These are phyloP conservation scores for Hansenula sp. DNA, from an alignment of 1,139 yeast genomes.

Conservation along the genomic window DNA sequence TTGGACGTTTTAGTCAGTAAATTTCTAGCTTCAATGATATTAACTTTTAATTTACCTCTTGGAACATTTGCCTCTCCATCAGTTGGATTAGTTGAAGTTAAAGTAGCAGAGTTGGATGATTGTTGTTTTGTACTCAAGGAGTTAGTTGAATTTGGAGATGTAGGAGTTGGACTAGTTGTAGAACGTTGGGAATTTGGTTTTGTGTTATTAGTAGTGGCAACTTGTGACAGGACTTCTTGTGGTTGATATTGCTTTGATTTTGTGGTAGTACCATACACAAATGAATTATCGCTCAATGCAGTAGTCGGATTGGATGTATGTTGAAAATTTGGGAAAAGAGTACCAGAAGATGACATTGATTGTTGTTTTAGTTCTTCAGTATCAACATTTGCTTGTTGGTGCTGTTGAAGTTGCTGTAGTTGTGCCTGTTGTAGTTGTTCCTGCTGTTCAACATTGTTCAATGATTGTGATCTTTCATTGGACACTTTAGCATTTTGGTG, in stretches of 20 bases:
- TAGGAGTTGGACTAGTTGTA: constrained; percentile 14
- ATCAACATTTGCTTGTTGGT: constrained; percentile 1
- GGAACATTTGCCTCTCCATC: constrained; percentile 36
- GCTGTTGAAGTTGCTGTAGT: constrained; percentile 1
- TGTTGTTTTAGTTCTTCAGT: neutral
- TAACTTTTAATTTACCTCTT: constrained; percentile 78
- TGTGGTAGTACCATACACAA: constrained; percentile 69
- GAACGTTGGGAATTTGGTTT: constrained; percentile 11
- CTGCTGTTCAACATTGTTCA: constrained; percentile 1
- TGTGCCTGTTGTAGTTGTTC: constrained; percentile 1
- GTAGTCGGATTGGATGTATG: constrained; percentile 57
- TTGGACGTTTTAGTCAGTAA: constrained; percentile 48
- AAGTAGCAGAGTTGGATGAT: constrained; percentile 3
- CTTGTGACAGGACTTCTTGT: constrained; percentile 29
- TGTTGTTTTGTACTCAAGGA: constrained; percentile 12
- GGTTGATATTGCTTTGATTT: constrained; percentile 33
- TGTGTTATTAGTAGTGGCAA: constrained; percentile 13
- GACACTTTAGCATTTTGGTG: constrained; percentile 22
- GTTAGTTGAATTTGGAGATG: constrained; percentile 12
- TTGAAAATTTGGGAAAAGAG: constrained; percentile 31
- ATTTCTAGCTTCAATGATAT: constrained; percentile 75
- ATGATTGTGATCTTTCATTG: constrained; percentile 9
- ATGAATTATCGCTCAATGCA: constrained; percentile 56
- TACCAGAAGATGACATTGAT: constrained; percentile 8
- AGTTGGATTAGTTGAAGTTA: constrained; percentile 20